These are phyloP conservation scores for Chaetothyriales sp. DNA, from an alignment of 2,329 filamentous ascomycete genomes.

Conservation along the genomic window DNA sequence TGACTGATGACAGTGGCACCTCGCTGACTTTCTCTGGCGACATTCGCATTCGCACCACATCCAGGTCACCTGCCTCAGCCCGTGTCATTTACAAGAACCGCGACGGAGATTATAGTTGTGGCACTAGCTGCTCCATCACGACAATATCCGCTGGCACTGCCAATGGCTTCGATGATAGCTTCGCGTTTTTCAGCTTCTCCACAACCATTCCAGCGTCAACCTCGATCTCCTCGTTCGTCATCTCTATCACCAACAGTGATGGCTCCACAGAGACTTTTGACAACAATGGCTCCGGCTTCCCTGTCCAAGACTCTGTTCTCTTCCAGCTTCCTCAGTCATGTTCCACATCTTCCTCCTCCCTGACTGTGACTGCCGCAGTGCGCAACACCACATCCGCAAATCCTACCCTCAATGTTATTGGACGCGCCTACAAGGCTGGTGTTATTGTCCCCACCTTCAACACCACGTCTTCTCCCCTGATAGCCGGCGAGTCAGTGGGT, in stretches of 20 bases:
- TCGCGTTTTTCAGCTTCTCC: slow-evolving; percentile 29
- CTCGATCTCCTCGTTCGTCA: slow-evolving; percentile 13
- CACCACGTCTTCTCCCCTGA: background rate
- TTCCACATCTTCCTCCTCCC: background rate
- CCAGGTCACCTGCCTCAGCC: slow-evolving; percentile 32
- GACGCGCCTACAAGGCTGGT: background rate
- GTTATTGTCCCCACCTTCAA: slow-evolving; percentile 1
- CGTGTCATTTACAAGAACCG: slow-evolving; percentile 45
- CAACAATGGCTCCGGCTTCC: slow-evolving; percentile 13
- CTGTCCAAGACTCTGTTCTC: slow-evolving; percentile 11
- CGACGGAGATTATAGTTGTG: slow-evolving; percentile 30
- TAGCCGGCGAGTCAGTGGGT: background rate
- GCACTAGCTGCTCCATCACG: slow-evolving; percentile 24
- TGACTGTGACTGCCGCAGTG: background rate
- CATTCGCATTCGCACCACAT: slow-evolving; percentile 45
- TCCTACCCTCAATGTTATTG: background rate
- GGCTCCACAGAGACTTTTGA: slow-evolving; percentile 11
- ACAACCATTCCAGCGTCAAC: slow-evolving; percentile 6
- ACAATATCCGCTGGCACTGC: slow-evolving; percentile 36
- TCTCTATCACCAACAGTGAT: slow-evolving; percentile 7
- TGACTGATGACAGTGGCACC: slow-evolving; percentile 35
- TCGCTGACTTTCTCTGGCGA: slow-evolving; percentile 40
- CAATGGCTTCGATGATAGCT: slow-evolving; percentile 47
- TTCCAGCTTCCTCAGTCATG: slow-evolving; percentile 5
- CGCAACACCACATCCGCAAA: background rate